Evolutionary conservation across 2,329 filamentous ascomycete genomes (phyloP), one percentile per base, ranked within the genome.

Genomic region (Madurella mycetomatis): DNA sequence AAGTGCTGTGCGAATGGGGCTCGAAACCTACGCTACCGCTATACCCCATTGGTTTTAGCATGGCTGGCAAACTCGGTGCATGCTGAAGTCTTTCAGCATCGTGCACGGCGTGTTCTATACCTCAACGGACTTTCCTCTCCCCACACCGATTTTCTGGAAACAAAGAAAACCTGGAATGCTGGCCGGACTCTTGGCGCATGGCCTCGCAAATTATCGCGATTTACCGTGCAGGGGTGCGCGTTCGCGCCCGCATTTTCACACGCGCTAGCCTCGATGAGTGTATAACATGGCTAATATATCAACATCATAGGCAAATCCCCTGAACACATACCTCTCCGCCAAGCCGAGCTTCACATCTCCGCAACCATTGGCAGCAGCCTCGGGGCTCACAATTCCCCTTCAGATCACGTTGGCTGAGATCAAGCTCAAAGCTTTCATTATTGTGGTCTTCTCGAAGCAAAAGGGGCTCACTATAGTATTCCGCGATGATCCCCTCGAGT

Each of bases 401-500:
- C 92, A 95, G 68, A 96, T 99, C 63, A 97, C 94, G 0, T 72
- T 99, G 48, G 97, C 94, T 45, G 90, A 97, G 62, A 95, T 99
- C 68, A 90, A 95, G 67, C 77, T 99, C 48, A 96, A 92, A 4
- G 94, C 92, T 11, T 97, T 99, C 70, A 95, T 99, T 63, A 96
- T 99, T 55, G 73, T 99, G 47, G 94, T 99, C 58, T 99, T 99
- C 70, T 97, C 92, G 2, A 92, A 91, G 69, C 91, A 96, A 73
- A 99, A 99, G 69, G 94, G 94, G 17, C 81, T 99, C 54, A 99
- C 94, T 1, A 80, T 99, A 46, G 94, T 99, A 43, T 99, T 99
- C 70, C 87, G 94, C 65, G 97, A 99, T 80, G 94, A 99, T 69
- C 94, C 94, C 4, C 84, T 99, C 58, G 94, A 99, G 70, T 96